Base-by-base conservation (phyloP, 2,329 filamentous ascomycete genomes). In the Fusarium sp. region DNA sequence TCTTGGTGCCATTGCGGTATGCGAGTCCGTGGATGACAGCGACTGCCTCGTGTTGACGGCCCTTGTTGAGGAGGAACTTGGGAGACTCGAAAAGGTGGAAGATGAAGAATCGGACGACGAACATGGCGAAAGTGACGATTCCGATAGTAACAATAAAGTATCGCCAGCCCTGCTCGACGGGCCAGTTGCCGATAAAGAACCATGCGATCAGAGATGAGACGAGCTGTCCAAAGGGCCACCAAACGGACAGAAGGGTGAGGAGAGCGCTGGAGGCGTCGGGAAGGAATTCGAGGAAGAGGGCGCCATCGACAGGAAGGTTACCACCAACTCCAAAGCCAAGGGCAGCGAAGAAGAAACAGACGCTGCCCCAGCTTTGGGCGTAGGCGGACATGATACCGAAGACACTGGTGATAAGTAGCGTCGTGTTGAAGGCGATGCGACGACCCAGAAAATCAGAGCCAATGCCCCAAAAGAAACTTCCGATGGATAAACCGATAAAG, bases 1-100 rank as follows among this genome's bases (percentile, higher is more conserved):
- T 94, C 76, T 88, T 91, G 45, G 83, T 84, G 34, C 80, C 84
- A 81, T 95, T 95, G 74, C 90, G 87, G 76, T 87, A 86, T 3
- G 94, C 93, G 62, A 97, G 90, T 9, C 90, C 92, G 69, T 94
- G 92, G 11, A 97, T 88, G 3, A 94, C 92, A 5, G 90, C 91
- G 3, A 97, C 92, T 2, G 93, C 93, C 75, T 96, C 93, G 16
- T 87, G 82, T 78, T 97, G 91, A 9, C 92, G 88, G 38, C 92
- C 92, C n/a, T 88, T 86, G 22, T 90, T 91, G 12, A 97, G 87
- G 25, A 97, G 84, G 75, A 90, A 97, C 78, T 96, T 96, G 47
- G 94, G 94, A 8, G 93, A 96, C 77, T 97, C 94, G 77, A 92
- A 93, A 15, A 97, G 86, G 65, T 91, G 88, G 80, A 97, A 97